Conservation (phyloP, 768 basidiomycete species). For the Kwoniella newhampshirensis region DNA sequence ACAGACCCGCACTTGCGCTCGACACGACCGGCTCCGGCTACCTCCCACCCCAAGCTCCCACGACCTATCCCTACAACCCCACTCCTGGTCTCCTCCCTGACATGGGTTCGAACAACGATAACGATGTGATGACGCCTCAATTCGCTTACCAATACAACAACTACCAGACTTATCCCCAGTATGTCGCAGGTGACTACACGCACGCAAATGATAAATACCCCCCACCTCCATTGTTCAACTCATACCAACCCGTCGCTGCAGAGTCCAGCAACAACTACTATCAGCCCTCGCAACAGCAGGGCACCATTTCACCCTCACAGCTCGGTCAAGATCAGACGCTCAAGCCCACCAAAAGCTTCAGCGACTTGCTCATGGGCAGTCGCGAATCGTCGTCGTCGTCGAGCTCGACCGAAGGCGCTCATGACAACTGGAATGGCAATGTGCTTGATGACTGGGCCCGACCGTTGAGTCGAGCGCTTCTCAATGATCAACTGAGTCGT, state of each 20-base stretch:
- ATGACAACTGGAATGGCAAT: slow-evolving; percentile 21
- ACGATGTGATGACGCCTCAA: slow-evolving; percentile 22
- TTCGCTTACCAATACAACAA: slow-evolving; percentile 8
- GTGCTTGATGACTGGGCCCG: slow-evolving; percentile 26
- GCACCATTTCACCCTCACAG: slow-evolving; percentile 36
- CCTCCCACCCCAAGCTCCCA: slow-evolving; percentile 10
- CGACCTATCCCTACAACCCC: slow-evolving; percentile 15
- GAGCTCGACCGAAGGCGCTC: slow-evolving; percentile 33
- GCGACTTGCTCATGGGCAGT: slow-evolving; percentile 34
- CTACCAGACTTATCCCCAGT: slow-evolving; percentile 3
- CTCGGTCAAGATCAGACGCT: slow-evolving; percentile 23
- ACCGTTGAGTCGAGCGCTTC: slow-evolving; percentile 12
- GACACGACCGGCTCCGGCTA: slow-evolving; percentile 18
- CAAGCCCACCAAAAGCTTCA: slow-evolving; percentile 29
- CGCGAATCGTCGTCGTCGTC: slow-evolving; percentile 37
- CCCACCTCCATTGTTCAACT: too few species aligned
- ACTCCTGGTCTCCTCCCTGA: slow-evolving; percentile 7
- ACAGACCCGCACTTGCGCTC: slow-evolving; percentile 19
- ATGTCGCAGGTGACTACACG: background rate
- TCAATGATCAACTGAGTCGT: slow-evolving; percentile 5
- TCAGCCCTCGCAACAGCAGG: slow-evolving; percentile 16
- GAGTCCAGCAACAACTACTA: slow-evolving; percentile 4
- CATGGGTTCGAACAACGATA: slow-evolving; percentile 6
- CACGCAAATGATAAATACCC: background rate
- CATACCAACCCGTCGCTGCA: background rate